These are phyloP conservation scores for Chlorella ohadii DNA, from an alignment of 139 green algal species.

Conservation along the genomic window DNA sequence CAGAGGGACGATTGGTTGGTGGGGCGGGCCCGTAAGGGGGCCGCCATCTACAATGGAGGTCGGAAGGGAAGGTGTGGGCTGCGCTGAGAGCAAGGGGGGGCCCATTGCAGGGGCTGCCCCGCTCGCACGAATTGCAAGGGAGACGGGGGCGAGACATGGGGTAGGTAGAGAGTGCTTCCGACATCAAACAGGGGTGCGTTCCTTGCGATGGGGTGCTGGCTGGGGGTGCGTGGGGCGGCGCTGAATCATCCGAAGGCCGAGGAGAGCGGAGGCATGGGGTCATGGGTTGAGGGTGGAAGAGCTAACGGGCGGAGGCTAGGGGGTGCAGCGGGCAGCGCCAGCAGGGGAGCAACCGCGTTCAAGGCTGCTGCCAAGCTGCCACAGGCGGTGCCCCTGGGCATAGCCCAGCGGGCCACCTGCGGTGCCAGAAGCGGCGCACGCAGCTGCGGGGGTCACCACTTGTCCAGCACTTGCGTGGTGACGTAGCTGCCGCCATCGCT, in stretches of 20 bases:
- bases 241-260: background rate
- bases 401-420: background rate
- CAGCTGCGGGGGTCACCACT: background rate
- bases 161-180: background rate
- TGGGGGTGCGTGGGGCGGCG: background rate
- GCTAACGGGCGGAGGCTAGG: background rate
- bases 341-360: too few relatives aligned
- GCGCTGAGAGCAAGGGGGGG: too few relatives aligned
- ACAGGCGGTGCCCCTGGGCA: background rate
- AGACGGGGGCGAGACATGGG: background rate
- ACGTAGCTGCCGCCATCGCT: background rate
- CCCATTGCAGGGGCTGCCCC: background rate
- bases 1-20: too few relatives aligned
- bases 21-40: too few relatives aligned
- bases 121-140: constrained; percentile 2
- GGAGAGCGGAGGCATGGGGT: background rate
- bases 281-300: background rate
- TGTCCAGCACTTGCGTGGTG: constrained; percentile 9
- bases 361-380: background rate
- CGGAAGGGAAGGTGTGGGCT: too few relatives aligned
- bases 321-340: background rate
- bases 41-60: too few relatives aligned
- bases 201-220: background rate
- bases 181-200: constrained; percentile 1
- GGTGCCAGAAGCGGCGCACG: background rate